Evolutionary conservation across 306 rosid genomes (phyloP).

Genomic region (Sicyos baderoa): DNA sequence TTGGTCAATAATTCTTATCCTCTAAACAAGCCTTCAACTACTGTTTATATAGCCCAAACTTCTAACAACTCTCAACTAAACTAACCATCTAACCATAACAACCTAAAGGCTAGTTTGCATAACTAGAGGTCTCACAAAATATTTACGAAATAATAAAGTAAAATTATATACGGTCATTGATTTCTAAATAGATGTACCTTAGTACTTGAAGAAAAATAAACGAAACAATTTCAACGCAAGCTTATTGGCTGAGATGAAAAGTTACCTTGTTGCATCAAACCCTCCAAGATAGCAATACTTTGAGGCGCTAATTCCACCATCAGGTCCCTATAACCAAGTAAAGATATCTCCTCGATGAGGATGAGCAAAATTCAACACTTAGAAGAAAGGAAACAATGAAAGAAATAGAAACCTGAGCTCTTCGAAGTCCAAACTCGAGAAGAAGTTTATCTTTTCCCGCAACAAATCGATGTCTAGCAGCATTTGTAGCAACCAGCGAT

Average conservation of each 20-base stretch:
- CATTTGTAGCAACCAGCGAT: constrained; percentile 82
- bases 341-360: constrained; percentile 21
- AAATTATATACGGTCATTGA: no score
- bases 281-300: constrained; percentile 92
- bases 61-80: no score
- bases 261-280: constrained; percentile 88
- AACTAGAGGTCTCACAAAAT: no score
- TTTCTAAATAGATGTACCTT: no score
- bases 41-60: no score
- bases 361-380: not conserved
- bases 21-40: no score
- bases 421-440: constrained; percentile 86
- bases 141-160: no score
- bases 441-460: constrained; percentile 81
- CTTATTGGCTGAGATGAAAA: constrained; percentile 10
- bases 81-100: no score
- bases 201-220: not conserved
- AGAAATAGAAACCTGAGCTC: constrained; percentile 55
- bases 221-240: not conserved
- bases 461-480: constrained; percentile 87
- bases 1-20: no score
- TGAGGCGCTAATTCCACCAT: constrained; percentile 87
- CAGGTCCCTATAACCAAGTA: constrained; percentile 64
- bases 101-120: no score
- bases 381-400: constrained; percentile 19